Evolutionary conservation across 148 eudicot genomes (phyloP).

Genomic region (Cornus florida): DNA sequence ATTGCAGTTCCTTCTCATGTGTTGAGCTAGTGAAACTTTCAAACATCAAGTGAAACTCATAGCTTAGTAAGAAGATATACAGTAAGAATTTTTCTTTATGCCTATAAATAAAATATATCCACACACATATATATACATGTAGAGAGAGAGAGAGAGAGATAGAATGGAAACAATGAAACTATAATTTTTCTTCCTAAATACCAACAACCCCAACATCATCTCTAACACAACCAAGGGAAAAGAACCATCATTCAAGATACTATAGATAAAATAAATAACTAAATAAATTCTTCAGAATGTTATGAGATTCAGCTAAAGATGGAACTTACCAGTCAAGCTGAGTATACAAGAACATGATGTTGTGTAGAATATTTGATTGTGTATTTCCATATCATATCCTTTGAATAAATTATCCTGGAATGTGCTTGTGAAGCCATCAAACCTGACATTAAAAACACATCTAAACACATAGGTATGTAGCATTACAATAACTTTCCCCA

Average conservation of each 20-base stretch:
- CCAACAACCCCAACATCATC: neutral
- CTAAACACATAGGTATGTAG: neutral
- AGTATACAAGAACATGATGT: slow-evolving; percentile 89
- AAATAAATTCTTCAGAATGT: neutral
- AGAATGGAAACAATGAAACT: neutral
- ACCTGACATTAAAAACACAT: slow-evolving; percentile 39
- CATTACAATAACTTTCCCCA: neutral
- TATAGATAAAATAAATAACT: neutral
- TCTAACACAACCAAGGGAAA: neutral
- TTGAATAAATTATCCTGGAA: slow-evolving; percentile 93
- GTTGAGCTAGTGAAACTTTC: neutral
- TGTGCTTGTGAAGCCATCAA: slow-evolving; percentile 97
- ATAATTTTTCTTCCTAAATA: slow-evolving; percentile 1
- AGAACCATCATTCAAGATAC: slow-evolving; percentile 3
- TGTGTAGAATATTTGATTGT: slow-evolving; percentile 96
- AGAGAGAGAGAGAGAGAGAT: no score
- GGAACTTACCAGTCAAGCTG: slow-evolving; percentile 71
- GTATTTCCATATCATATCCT: slow-evolving; percentile 98
- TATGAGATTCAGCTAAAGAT: neutral
- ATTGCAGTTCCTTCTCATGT: neutral
- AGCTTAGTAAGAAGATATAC: neutral
- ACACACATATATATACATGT: no score
- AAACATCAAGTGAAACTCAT: neutral
- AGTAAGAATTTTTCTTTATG: no score
- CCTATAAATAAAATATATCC: no score